These are phyloP conservation scores for Castanospermum australe DNA, from an alignment of 306 rosid genomes.

Conservation along the genomic window DNA sequence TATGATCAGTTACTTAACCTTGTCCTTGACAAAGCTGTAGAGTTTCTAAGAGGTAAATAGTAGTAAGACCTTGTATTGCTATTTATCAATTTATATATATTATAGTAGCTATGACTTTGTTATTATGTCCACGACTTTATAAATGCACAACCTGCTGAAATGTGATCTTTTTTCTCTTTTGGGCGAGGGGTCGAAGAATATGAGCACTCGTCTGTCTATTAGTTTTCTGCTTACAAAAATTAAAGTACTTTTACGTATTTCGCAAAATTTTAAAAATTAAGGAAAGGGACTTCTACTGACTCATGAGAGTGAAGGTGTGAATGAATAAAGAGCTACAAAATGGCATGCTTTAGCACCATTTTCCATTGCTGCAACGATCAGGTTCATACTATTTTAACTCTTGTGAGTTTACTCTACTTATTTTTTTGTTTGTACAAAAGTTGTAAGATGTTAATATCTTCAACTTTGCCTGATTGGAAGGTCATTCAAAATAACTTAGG, in stretches of 20 bases:
- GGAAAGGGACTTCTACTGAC: not conserved
- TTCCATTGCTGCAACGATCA: not conserved
- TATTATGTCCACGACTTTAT: not conserved
- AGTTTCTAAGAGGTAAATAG: slow-evolving; percentile 58
- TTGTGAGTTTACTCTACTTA: not conserved
- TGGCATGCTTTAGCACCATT: not conserved
- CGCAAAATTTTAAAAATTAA: not conserved
- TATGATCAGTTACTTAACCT: slow-evolving; percentile 72
- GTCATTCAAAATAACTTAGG: not conserved
- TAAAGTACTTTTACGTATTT: not conserved
- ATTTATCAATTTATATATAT: not conserved
- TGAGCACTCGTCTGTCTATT: too few relatives aligned
- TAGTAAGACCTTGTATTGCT: not conserved
- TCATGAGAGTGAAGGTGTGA: not conserved
- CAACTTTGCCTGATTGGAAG: not conserved
- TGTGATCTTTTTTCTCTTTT: not conserved
- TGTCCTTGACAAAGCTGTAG: slow-evolving; percentile 67
- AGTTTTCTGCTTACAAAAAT: too few relatives aligned
- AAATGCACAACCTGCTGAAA: not conserved
- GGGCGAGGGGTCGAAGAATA: not conserved
- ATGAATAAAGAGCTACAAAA: not conserved
- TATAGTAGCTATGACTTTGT: not conserved
- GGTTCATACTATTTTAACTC: not conserved
- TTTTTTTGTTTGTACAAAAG: not conserved
- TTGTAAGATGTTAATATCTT: not conserved